Conservation (phyloP, 1,139 yeast species). For the Lodderomyces theae region DNA sequence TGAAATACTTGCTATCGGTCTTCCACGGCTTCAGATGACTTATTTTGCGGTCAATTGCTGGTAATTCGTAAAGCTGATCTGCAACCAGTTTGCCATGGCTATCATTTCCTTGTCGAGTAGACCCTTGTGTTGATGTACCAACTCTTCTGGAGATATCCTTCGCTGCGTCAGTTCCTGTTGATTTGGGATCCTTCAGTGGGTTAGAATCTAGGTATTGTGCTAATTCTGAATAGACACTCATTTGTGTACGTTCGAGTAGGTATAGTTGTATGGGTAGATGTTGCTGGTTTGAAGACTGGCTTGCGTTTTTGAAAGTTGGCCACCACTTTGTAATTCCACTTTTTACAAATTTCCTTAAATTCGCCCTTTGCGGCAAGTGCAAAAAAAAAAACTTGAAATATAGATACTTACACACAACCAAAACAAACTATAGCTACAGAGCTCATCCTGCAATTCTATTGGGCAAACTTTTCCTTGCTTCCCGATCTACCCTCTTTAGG, state of each 20-base stretch:
- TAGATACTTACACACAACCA: no score
- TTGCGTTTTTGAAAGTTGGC: no score
- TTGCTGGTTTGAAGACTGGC: neutral
- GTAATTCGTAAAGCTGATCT: conserved; percentile 11
- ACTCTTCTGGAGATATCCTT: neutral
- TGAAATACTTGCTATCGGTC: conserved; percentile 57
- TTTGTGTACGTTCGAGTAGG: neutral
- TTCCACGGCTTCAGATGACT: conserved; percentile 39
- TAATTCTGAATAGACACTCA: neutral
- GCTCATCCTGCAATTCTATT: neutral
- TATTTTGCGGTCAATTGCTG: conserved; percentile 13
- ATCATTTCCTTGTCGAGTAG: neutral
- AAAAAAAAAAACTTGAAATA: neutral
- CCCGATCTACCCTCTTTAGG: conserved; percentile 10
- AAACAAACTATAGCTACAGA: no score
- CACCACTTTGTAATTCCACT: neutral
- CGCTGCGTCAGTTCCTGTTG: neutral
- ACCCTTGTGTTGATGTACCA: neutral
- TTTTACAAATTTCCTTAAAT: neutral
- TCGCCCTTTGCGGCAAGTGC: conserved; percentile 1
- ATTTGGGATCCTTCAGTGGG: neutral
- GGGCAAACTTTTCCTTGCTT: conserved; percentile 9
- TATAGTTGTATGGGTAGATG: neutral
- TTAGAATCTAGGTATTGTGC: neutral
- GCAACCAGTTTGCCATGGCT: neutral